Evolutionary conservation across 1,284 basidiomycete genomes (phyloP).

Genomic region (Ganoderma sinense): DNA sequence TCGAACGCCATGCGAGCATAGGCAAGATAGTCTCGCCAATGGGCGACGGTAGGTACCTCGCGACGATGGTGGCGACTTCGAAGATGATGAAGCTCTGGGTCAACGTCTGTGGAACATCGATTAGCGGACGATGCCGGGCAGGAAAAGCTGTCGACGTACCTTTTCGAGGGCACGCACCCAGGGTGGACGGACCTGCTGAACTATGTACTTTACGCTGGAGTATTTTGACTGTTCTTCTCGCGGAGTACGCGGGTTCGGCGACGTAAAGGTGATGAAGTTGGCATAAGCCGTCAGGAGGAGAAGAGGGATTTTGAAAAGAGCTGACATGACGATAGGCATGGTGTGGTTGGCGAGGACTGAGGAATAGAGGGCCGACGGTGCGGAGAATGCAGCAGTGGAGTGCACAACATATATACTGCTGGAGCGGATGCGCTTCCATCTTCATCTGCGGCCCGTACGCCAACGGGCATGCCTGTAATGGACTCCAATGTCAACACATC

Average conservation of each 20-base stretch:
- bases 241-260: slow-evolving; percentile 23
- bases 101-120: slow-evolving; percentile 13
- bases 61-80: slow-evolving; percentile 25
- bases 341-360: not conserved
- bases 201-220: slow-evolving; percentile 24
- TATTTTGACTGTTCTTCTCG: slow-evolving; percentile 25
- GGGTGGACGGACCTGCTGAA: slow-evolving; percentile 25
- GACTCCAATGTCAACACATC: not conserved
- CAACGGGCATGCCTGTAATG: not conserved
- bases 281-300: slow-evolving; percentile 23
- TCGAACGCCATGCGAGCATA: slow-evolving; percentile 19
- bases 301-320: slow-evolving; percentile 22
- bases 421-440: not conserved
- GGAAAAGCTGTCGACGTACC: not conserved
- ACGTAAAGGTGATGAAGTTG: slow-evolving; percentile 29
- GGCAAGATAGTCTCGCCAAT: slow-evolving; percentile 10
- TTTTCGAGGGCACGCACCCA: slow-evolving; percentile 29
- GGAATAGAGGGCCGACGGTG: not conserved
- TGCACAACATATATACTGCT: not conserved
- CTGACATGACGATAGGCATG: slow-evolving; percentile 4
- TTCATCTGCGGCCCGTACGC: not conserved
- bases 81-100: slow-evolving; percentile 23
- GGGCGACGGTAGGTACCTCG: slow-evolving; percentile 11
- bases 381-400: not conserved
- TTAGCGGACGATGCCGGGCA: not conserved